Evolutionary conservation across 2,329 filamentous ascomycete species (phyloP), one percentile per base, ranked within the genome.

Genomic region (Fusarium sterilihyphosum): DNA sequence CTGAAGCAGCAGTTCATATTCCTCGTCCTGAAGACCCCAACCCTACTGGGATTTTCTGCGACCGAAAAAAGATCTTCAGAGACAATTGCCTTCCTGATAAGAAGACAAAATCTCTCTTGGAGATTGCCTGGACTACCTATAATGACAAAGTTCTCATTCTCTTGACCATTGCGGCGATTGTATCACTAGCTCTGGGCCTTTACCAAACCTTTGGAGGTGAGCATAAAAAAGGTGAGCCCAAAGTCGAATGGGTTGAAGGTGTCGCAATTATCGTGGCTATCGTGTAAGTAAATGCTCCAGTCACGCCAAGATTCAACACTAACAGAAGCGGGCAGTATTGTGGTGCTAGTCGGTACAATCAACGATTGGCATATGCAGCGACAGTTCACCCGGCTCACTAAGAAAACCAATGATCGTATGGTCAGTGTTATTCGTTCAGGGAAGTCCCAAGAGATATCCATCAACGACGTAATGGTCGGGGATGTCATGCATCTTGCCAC

Each of bases 71-170:
- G 76, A 83, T 76, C 77, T 89, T 89, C 86, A 13, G 88, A 88
- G 78, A 90, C 87, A 93, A 93, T 75, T 82, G 85, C 18, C 83
- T 93, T 29, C 92, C 92, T 0, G 86, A 89, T 49, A 90, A 91
- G 78, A 91, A 92, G 80, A 84, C 87, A 5, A 91, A 89, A 35
- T 86, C 89, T 5, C 86, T 93, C 46, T 85, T 89, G 76, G 85
- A 86, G 73, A 82, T 93, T 33, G 86, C 92, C 67, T 94, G 92
- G 92, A 88, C 88, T 70, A 91, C 92, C 6, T 93, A 92, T 80
- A 92, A 93, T 74, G 92, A 94, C 81, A 92, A 92, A 73, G 90
- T 94, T 41, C 87, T 94, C 44, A 91, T 94, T 44, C 83, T 94
- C 11, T 83, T 94, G 67, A 92, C 91, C 1, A 86, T 90, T 41